phyloP scores from a whole-genome alignment of 2,329 filamentous ascomycete species.

The Xylaria hypoxylon region DNA sequence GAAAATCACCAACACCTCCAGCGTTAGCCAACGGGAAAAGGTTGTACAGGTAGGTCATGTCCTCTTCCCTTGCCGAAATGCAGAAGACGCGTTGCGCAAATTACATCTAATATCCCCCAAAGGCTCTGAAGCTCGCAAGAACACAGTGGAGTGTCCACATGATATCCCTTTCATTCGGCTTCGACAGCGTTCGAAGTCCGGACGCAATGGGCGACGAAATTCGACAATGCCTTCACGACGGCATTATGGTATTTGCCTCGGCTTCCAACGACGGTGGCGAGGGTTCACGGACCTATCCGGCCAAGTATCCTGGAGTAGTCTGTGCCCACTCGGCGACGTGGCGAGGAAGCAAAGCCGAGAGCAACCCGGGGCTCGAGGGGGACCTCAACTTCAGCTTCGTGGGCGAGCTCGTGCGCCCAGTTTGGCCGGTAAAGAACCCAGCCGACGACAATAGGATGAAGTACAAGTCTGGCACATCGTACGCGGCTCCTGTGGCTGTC shows the following conservation, averaged over 20 bases:
- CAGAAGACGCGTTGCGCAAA: neutral
- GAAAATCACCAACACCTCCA: conserved; percentile 9
- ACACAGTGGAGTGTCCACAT: conserved; percentile 13
- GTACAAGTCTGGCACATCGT: too few species aligned
- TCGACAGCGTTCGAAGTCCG: conserved; percentile 4
- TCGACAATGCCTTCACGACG: conserved; percentile 1
- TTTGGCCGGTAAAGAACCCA: neutral
- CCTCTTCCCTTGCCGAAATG: neutral
- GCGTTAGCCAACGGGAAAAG: neutral
- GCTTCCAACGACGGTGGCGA: conserved; percentile 12
- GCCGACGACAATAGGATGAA: too few species aligned
- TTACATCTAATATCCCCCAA: conserved; percentile 1
- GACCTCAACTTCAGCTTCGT: conserved; percentile 10
- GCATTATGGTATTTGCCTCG: conserved; percentile 11
- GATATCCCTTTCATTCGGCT: conserved; percentile 10
- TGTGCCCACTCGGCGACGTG: conserved; percentile 3
- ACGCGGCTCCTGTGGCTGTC: too few species aligned
- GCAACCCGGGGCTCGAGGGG: conserved; percentile 5
- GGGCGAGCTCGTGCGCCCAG: conserved; percentile 1
- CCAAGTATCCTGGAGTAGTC: neutral
- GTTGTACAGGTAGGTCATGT: conserved; percentile 3
- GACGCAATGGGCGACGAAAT: conserved; percentile 8
- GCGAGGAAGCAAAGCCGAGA: conserved; percentile 2
- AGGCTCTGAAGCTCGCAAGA: neutral
- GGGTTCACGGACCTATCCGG: conserved; percentile 5